A percentile compares a stretch with the other conserved stretches of the same genome.
These are phyloP conservation scores for Fraxinus sp. DNA, from an alignment of 305 asterid species.

Conservation along the genomic window DNA sequence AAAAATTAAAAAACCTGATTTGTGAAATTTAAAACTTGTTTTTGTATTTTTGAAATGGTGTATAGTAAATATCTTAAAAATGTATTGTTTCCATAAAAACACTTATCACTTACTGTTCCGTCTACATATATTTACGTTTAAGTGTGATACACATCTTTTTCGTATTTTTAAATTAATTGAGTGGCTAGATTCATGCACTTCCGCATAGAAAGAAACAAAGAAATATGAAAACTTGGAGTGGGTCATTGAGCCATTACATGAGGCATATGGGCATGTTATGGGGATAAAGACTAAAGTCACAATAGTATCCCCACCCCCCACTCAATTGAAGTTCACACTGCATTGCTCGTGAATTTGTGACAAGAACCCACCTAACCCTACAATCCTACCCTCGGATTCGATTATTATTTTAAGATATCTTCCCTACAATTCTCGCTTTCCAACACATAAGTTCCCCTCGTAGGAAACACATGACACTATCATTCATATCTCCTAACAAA, in stretches of 20 bases:
- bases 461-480: constrained; percentile 44
- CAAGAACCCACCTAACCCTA: constrained; percentile 38
- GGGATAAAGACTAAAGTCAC: constrained; percentile 29
- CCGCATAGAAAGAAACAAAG: neutral
- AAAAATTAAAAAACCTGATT: too few species aligned
- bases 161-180: neutral
- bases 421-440: constrained; percentile 52
- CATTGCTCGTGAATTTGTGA: constrained; percentile 36
- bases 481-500: neutral
- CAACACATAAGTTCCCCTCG: constrained; percentile 53
- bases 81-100: too few species aligned
- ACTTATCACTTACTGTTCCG: neutral
- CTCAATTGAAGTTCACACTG: neutral
- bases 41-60: too few species aligned
- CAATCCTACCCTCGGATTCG: constrained; percentile 1
- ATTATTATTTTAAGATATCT: constrained; percentile 11
- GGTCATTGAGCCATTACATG: constrained; percentile 24
- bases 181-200: neutral
- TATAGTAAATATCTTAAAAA: too few species aligned
- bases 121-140: neutral
- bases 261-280: constrained; percentile 40
- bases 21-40: too few species aligned
- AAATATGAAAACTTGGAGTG: constrained; percentile 1
- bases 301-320: constrained; percentile 26
- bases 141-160: too few species aligned